Percentiles rank a stretch among this genome's conserved stretches.
phyloP scores from a whole-genome alignment of 1,284 basidiomycete genomes.

The Rhodofomes roseus region DNA sequence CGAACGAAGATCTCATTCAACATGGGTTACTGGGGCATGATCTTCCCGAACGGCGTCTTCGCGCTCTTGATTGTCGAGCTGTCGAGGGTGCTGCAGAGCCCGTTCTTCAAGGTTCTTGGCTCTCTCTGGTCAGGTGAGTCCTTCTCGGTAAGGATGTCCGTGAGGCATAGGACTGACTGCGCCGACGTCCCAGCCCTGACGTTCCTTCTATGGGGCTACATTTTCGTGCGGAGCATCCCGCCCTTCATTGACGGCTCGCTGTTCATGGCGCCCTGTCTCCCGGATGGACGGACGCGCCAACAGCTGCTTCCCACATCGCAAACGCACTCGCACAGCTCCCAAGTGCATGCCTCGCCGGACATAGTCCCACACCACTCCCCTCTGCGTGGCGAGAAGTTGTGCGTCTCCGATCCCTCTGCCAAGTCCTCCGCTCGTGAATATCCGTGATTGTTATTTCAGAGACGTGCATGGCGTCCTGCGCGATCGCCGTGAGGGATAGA shows the following conservation, averaged over 20 bases:
- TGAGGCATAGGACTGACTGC: not conserved
- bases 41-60: slow-evolving; percentile 49
- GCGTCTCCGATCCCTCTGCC: not conserved
- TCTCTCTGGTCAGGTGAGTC: slow-evolving; percentile 27
- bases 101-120: slow-evolving; percentile 28
- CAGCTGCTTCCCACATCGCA: not conserved
- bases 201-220: slow-evolving; percentile 42
- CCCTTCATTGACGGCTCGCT: slow-evolving; percentile 40
- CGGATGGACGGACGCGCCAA: slow-evolving; percentile 9
- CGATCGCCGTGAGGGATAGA: not conserved
- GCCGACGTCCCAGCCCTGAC: slow-evolving; percentile 31
- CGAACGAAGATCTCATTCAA: slow-evolving; percentile 32
- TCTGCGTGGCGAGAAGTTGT: not conserved
- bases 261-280: slow-evolving; percentile 40
- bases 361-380: not conserved
- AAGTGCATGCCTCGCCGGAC: not conserved
- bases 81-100: slow-evolving; percentile 41
- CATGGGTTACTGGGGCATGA: slow-evolving; percentile 44
- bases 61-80: slow-evolving; percentile 44
- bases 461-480: not conserved
- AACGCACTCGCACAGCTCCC: not conserved
- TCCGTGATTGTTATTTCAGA: not conserved
- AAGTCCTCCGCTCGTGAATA: not conserved
- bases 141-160: slow-evolving; percentile 10
- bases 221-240: slow-evolving; percentile 38